These are phyloP conservation scores for Rubia tinctorum DNA, from an alignment of 305 asterid species.

Conservation along the genomic window DNA sequence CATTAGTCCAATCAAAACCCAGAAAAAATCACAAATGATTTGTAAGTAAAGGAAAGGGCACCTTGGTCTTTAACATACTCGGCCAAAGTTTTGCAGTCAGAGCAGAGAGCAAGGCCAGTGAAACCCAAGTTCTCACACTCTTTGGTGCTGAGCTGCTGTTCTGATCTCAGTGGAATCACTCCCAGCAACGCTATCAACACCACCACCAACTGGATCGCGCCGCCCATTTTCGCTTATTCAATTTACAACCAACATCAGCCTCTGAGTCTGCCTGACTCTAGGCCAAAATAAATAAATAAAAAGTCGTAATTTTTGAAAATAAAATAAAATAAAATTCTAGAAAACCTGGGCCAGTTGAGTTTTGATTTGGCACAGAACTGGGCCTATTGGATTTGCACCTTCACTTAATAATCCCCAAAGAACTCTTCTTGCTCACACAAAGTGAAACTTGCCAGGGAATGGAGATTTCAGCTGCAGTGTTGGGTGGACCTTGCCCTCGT, in stretches of 20 bases:
- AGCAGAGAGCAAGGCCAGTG: constrained; percentile 89
- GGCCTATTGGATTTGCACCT: too few species aligned
- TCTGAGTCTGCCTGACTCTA: not conserved
- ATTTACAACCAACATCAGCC: not conserved
- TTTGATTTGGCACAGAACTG: too few species aligned
- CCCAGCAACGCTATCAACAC: constrained; percentile 12
- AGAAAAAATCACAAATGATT: not conserved
- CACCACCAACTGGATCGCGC: constrained; percentile 6
- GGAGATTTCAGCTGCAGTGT: constrained; percentile 44
- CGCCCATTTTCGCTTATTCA: constrained; percentile 7
- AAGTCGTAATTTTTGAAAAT: too few species aligned
- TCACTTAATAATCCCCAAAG: not conserved
- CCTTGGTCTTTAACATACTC: constrained; percentile 93
- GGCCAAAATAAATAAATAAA: not conserved
- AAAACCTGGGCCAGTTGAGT: too few species aligned
- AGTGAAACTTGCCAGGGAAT: constrained; percentile 26
- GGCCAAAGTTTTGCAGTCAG: constrained; percentile 80
- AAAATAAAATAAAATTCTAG: not conserved
- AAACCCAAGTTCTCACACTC: constrained; percentile 82
- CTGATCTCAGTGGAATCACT: constrained; percentile 31
- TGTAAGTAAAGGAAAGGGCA: not conserved
- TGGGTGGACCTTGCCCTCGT: constrained; percentile 39
- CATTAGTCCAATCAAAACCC: constrained; percentile 6
- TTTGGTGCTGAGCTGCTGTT: constrained; percentile 56
- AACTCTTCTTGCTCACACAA: constrained; percentile 6